These are phyloP conservation scores for Seminavis robusta DNA, from an alignment of 108 stramenopile genomes.

Conservation along the genomic window DNA sequence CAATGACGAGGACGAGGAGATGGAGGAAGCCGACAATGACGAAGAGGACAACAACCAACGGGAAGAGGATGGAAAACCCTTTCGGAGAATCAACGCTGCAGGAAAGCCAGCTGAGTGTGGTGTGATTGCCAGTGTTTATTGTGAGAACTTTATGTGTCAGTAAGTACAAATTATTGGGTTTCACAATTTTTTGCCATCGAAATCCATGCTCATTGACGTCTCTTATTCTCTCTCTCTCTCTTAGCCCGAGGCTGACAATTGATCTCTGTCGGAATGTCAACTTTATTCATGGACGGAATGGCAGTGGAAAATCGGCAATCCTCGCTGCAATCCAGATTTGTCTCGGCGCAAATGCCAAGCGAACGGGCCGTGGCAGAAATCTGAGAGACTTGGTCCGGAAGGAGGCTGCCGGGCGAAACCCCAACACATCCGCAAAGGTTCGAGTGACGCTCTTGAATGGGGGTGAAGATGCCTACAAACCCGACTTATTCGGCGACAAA, in stretches of 20 bases:
- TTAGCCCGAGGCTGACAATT: slow-evolving; percentile 51
- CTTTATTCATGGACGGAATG: slow-evolving; percentile 95
- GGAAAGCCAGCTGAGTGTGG: slow-evolving; percentile 43
- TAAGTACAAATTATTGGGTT: background rate
- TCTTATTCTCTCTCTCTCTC: background rate
- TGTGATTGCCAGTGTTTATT: slow-evolving; percentile 54
- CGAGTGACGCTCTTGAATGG: slow-evolving; percentile 87
- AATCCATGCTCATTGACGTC: background rate
- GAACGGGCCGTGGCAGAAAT: slow-evolving; percentile 84
- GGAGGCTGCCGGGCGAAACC: slow-evolving; percentile 45
- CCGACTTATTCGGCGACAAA: slow-evolving; percentile 82
- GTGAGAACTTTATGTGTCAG: slow-evolving; percentile 97
- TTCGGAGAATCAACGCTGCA: slow-evolving; percentile 52
- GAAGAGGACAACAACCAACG: background rate
- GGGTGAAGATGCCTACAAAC: slow-evolving; percentile 83
- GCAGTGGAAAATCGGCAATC: slow-evolving; percentile 92
- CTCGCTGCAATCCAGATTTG: slow-evolving; percentile 96
- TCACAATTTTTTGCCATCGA: slow-evolving; percentile 18
- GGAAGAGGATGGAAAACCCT: slow-evolving; percentile 24
- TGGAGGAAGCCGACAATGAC: slow-evolving; percentile 2
- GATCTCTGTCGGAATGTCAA: slow-evolving; percentile 86
- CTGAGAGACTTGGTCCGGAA: slow-evolving; percentile 86
- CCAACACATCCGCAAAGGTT: slow-evolving; percentile 59
- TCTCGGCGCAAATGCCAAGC: slow-evolving; percentile 86
- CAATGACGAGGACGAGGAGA: slow-evolving; percentile 10